Base-by-base conservation (phyloP, 2,329 filamentous ascomycete genomes). In the Penicillium sp. region DNA sequence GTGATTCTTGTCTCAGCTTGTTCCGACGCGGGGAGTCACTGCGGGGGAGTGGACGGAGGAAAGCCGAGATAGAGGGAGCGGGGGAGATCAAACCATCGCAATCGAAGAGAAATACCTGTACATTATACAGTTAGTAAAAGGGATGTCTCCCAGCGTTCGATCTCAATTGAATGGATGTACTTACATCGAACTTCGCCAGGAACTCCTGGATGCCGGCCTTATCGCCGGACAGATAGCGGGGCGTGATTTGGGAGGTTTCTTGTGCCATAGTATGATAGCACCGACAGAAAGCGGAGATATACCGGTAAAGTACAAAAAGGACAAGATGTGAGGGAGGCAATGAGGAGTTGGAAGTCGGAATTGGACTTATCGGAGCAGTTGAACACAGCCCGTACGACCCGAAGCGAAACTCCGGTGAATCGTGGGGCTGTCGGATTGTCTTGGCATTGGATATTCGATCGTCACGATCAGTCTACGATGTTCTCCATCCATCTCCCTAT, bases 71-170 rank as follows among this genome's bases (percentile, higher is more conserved):
- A 10, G 30, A 14, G 22, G 39, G 35, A 37, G 19, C 14, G 31
- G 18, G 45, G 42, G 36, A 36, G 43, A 28, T 66, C 77, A 64
- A 76, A 95, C 92, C 93, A 82, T 99, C 93, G 74, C 93, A 99
- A 69, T 99, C 93, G 64, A 99, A 89, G 11, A 99, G 77, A 66
- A 99, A 97, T 30, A 88, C 84, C 89, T 95, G 60, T 50, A 52
- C 39, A 41, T 1, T 8, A 40, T 25, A n/a, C 13, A 47, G 46
- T 64, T 64, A 64, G 55, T 33, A 54, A 45, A 46, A 40, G 14
- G 6, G 8, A 10, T 3, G 4, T 16, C 4, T 28, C 1, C 10
- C 19, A 7, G n/a, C 14, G 3, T 29, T 10, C 14, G 45, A 18
- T 33, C 42, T 16, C 27, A 12, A 34, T 11, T 35, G 16, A 19